phyloP scores from a whole-genome alignment of 176 grass and related monocot species.

The Tuctoria greenei region DNA sequence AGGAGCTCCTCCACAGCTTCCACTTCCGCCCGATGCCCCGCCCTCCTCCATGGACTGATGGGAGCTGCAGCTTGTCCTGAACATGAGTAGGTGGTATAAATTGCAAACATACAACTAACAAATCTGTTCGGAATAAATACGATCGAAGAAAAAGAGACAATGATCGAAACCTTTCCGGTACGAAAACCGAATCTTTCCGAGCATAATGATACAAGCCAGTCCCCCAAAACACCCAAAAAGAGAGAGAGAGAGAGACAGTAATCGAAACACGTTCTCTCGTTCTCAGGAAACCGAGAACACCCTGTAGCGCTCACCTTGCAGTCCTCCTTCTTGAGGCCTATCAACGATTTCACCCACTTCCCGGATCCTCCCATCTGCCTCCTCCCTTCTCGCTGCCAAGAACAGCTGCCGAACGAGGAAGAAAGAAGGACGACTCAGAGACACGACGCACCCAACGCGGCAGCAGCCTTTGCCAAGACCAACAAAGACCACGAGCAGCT shows the following conservation, averaged over 20 bases:
- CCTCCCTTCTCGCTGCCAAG: slow-evolving; percentile 18
- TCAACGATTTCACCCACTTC: slow-evolving; percentile 86
- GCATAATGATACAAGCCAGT: neutral
- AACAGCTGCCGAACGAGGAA: neutral
- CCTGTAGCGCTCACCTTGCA: slow-evolving; percentile 48
- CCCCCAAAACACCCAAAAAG: neutral
- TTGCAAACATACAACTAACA: neutral
- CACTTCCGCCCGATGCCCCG: slow-evolving; percentile 65
- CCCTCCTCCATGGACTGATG: slow-evolving; percentile 15
- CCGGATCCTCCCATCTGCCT: slow-evolving; percentile 58
- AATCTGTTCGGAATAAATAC: no score
- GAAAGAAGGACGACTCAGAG: neutral
- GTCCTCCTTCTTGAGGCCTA: slow-evolving; percentile 77
- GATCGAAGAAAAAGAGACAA: neutral
- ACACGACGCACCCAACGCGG: neutral
- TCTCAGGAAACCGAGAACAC: neutral
- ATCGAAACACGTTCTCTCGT: neutral
- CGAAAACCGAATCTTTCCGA: no score
- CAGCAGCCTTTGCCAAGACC: slow-evolving; percentile 23
- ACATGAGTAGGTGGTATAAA: neutral
- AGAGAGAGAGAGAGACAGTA: neutral
- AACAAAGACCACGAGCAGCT: neutral
- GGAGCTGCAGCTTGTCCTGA: slow-evolving; percentile 42
- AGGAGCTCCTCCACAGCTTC: slow-evolving; percentile 83
- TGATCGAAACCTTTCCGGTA: no score